Evolutionary conservation across 306 rosid genomes (phyloP).

Genomic region (Quercus dentata): DNA sequence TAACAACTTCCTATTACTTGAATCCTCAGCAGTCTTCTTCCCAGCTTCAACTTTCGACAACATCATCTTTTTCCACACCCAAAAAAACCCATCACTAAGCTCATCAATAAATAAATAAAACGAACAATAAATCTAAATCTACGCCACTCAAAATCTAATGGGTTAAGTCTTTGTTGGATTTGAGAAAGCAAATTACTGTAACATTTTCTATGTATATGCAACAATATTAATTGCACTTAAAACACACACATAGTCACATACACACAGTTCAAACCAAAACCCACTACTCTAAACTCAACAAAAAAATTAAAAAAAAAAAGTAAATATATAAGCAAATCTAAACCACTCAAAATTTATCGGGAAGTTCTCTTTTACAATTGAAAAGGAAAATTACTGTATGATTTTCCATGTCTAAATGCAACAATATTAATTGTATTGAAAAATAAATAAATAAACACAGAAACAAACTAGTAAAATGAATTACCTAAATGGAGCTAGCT

Average conservation of each 20-base stretch:
- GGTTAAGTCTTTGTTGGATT: background rate
- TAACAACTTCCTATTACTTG: conserved; percentile 49
- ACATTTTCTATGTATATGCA: background rate
- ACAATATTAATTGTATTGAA: no score
- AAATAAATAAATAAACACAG: no score
- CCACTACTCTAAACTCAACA: background rate
- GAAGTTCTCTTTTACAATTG: no score
- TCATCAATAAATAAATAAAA: background rate
- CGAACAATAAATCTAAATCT: background rate
- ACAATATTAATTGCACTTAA: background rate
- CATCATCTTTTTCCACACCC: conserved; percentile 32
- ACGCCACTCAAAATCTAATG: background rate
- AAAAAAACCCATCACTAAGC: conserved; percentile 7
- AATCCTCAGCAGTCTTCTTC: conserved; percentile 56
- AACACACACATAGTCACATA: background rate
- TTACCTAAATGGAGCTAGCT: conserved; percentile 44
- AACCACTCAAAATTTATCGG: background rate
- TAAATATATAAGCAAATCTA: background rate
- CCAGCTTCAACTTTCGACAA: conserved; percentile 48
- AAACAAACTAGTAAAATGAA: conserved; percentile 8
- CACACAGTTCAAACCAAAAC: conserved; percentile 10
- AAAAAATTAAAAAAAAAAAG: background rate
- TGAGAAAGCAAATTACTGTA: background rate
- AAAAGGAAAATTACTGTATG: background rate
- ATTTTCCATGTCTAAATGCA: background rate